Percentiles rank a stretch among this genome's conserved stretches.
phyloP scores from a whole-genome alignment of 108 stramenopile genomes.

The Cyclotella atomus region DNA sequence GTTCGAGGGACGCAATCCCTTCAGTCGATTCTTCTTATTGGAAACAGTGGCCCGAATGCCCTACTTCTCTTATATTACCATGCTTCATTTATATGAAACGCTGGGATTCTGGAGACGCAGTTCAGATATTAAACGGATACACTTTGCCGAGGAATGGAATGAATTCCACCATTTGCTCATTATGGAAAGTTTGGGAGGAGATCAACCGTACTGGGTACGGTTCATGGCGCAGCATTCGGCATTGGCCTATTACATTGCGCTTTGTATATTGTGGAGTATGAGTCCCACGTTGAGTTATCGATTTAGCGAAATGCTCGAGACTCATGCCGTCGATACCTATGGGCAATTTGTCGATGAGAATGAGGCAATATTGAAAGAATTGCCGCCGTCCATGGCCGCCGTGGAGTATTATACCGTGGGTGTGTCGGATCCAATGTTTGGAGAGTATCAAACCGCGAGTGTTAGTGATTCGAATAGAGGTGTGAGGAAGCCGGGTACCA shows the following conservation, averaged over 20 bases:
- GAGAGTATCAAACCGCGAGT: constrained; percentile 62
- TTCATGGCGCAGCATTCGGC: constrained; percentile 88
- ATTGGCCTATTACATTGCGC: constrained; percentile 80
- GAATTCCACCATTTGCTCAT: constrained; percentile 88
- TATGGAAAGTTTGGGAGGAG: constrained; percentile 91
- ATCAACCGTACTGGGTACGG: constrained; percentile 68
- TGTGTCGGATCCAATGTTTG: constrained; percentile 59
- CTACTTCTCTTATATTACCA: constrained; percentile 90
- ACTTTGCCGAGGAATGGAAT: constrained; percentile 91
- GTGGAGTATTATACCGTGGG: constrained; percentile 70
- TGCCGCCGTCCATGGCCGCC: constrained; percentile 68
- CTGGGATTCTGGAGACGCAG: constrained; percentile 82
- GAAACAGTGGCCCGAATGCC: constrained; percentile 93
- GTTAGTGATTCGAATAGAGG: constrained; percentile 15
- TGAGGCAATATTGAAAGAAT: constrained; percentile 52
- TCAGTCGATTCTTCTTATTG: constrained; percentile 77
- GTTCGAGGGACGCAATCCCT: constrained; percentile 60
- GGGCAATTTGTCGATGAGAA: constrained; percentile 72
- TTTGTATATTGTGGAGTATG: constrained; percentile 57
- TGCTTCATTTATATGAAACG: constrained; percentile 92
- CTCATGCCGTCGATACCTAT: constrained; percentile 87
- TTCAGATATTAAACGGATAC: constrained; percentile 82
- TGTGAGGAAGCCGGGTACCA: constrained; percentile 42
- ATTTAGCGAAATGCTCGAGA: constrained; percentile 79
- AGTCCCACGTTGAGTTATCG: constrained; percentile 72